Evolutionary conservation across 1,139 yeast genomes (phyloP).

Genomic region (Lodderomyces beijingensis): DNA sequence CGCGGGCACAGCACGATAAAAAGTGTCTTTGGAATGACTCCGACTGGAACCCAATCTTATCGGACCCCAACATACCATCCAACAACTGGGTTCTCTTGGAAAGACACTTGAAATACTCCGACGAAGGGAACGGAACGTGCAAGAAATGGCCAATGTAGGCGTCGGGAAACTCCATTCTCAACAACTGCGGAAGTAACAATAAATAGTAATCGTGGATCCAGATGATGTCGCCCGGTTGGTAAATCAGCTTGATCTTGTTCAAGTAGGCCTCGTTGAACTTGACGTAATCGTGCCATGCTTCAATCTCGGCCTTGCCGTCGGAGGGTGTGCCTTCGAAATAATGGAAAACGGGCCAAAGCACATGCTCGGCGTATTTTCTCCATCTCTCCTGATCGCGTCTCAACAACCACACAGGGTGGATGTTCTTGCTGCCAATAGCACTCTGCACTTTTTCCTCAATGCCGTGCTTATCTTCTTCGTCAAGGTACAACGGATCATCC

Average conservation of each 20-base stretch:
- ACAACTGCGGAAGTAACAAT: conserved; percentile 79
- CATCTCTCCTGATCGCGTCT: conserved; percentile 73
- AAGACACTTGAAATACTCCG: conserved; percentile 90
- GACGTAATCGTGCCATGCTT: conserved; percentile 91
- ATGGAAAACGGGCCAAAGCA: conserved; percentile 92
- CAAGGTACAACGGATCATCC: conserved; percentile 60
- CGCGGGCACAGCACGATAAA: conserved; percentile 80
- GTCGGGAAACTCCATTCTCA: conserved; percentile 67
- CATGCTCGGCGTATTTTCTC: conserved; percentile 86
- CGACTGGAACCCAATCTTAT: conserved; percentile 81
- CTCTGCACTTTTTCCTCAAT: conserved; percentile 42
- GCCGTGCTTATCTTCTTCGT: conserved; percentile 49
- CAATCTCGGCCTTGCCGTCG: conserved; percentile 66
- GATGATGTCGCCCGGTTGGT: conserved; percentile 85
- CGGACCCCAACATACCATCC: conserved; percentile 85
- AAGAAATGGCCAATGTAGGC: conserved; percentile 90
- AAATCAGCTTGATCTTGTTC: conserved; percentile 65
- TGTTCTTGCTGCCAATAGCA: conserved; percentile 44
- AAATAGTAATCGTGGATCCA: conserved; percentile 97
- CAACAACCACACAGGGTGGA: conserved; percentile 85
- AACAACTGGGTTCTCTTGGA: conserved; percentile 79
- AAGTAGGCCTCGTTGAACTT: conserved; percentile 88
- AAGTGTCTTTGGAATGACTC: conserved; percentile 87
- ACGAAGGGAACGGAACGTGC: conserved; percentile 93
- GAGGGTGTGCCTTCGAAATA: conserved; percentile 69